A percentile compares a stretch with the other conserved stretches of the same genome.
Conservation (phyloP, 2,329 filamentous ascomycete species). For the Anthostomella pinea region DNA sequence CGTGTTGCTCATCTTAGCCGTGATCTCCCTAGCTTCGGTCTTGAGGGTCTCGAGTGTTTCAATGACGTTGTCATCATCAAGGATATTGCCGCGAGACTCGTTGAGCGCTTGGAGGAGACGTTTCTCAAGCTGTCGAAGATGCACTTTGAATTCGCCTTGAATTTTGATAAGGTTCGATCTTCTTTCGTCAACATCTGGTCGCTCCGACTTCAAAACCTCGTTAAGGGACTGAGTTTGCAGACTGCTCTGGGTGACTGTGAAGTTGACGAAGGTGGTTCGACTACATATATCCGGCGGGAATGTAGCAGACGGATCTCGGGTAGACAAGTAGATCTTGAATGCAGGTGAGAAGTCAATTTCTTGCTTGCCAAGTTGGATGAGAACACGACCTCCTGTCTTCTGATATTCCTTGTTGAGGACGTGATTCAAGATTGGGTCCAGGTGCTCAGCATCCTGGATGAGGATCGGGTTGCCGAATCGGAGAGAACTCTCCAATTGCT, state of each 20-base stretch:
- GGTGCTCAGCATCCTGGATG: slow-evolving; percentile 95
- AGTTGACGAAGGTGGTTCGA: slow-evolving; percentile 98
- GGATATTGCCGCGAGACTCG: slow-evolving; percentile 94
- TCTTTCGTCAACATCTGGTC: slow-evolving; percentile 94
- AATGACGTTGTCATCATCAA: slow-evolving; percentile 97
- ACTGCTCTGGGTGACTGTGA: slow-evolving; percentile 98
- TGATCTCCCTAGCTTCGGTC: slow-evolving; percentile 95
- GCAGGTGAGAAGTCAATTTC: slow-evolving; percentile 98
- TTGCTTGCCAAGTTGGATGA: slow-evolving; percentile 97
- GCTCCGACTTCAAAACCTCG: slow-evolving; percentile 94
- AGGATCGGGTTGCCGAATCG: slow-evolving; percentile 98
- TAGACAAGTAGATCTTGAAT: slow-evolving; percentile 93
- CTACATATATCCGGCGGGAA: slow-evolving; percentile 98
- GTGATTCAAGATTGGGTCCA: slow-evolving; percentile 96
- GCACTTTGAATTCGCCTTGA: slow-evolving; percentile 98
- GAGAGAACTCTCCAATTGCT: slow-evolving; percentile 93
- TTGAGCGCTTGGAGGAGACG: slow-evolving; percentile 91
- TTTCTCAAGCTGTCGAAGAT: slow-evolving; percentile 92
- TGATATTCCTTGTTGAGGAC: slow-evolving; percentile 99
- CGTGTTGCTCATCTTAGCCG: slow-evolving; percentile 91
- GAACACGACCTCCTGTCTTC: slow-evolving; percentile 93
- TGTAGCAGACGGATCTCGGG: slow-evolving; percentile 89
- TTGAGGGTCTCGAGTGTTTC: slow-evolving; percentile 97
- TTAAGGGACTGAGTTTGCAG: slow-evolving; percentile 97
- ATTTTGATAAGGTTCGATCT: slow-evolving; percentile 97